phyloP scores from a whole-genome alignment of 352 stramenopile genomes.

The Globisporangium spiculum region DNA sequence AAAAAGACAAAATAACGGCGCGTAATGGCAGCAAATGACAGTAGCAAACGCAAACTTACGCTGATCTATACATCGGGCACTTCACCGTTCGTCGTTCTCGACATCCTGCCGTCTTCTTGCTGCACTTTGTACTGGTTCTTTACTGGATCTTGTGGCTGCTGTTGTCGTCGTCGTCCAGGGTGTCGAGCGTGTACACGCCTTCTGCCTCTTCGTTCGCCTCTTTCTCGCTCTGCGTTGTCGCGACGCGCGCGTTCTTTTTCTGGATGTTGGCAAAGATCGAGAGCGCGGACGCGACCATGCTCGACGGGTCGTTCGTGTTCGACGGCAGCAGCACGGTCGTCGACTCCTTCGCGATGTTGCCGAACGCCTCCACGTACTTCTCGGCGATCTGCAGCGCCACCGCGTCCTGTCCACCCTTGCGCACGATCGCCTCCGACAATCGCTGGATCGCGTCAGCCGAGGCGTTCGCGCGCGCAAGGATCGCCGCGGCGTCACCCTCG shows the following conservation, averaged over 20 bases:
- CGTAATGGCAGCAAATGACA: not conserved
- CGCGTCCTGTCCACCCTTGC: constrained; percentile 69
- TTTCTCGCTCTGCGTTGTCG: constrained; percentile 19
- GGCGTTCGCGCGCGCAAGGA: constrained; percentile 75
- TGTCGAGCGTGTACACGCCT: constrained; percentile 63
- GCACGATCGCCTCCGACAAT: constrained; percentile 68
- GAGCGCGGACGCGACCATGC: constrained; percentile 88
- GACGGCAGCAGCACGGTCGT: constrained; percentile 83
- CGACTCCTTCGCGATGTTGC: constrained; percentile 87
- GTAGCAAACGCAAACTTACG: not conserved
- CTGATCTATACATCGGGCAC: not conserved
- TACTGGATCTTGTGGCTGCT: constrained; percentile 18
- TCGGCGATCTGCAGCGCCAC: constrained; percentile 87
- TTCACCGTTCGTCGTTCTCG: not conserved
- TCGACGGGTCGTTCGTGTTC: constrained; percentile 81
- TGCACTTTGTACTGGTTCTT: not conserved
- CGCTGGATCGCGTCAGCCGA: constrained; percentile 79
- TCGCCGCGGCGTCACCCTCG: constrained; percentile 83
- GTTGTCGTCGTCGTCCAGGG: constrained; percentile 31
- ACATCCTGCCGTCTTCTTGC: not conserved
- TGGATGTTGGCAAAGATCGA: constrained; percentile 88
- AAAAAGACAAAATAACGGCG: not conserved
- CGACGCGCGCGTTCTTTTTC: constrained; percentile 57
- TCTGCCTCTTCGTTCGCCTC: constrained; percentile 21
- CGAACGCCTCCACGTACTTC: constrained; percentile 92